These are phyloP conservation scores for Oryza glaberrima DNA, from an alignment of 176 grass and related monocot species.

Conservation along the genomic window DNA sequence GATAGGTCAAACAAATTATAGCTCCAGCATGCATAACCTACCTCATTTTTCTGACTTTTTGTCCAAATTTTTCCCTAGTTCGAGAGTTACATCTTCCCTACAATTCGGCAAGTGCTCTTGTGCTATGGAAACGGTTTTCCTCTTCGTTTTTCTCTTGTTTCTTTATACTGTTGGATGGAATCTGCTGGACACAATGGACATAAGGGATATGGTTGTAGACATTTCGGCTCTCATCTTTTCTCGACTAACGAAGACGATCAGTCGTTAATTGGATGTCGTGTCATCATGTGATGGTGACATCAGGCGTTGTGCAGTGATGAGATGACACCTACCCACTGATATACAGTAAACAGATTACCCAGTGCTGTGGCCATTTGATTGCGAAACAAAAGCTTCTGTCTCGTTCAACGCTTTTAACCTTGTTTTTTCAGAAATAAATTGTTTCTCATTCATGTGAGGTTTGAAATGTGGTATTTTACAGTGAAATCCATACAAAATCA, in stretches of 20 bases:
- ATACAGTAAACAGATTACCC: neutral
- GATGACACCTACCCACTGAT: neutral
- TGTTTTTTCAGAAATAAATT: neutral
- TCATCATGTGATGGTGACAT: conserved; percentile 30
- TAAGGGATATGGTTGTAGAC: neutral
- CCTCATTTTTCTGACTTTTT: neutral
- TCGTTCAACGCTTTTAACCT: neutral
- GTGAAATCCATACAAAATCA: neutral
- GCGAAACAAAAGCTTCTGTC: neutral
- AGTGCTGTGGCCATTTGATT: neutral
- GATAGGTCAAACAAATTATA: neutral
- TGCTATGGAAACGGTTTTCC: neutral
- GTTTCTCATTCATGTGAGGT: neutral
- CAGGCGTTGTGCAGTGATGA: neutral
- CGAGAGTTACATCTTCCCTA: neutral
- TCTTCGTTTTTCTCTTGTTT: neutral
- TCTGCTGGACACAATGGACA: neutral
- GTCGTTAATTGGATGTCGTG: neutral
- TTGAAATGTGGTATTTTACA: neutral
- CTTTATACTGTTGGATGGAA: neutral
- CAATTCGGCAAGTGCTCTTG: neutral
- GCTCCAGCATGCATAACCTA: neutral
- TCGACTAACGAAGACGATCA: neutral
- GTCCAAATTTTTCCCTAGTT: neutral
- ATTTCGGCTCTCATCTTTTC: neutral